Conservation (phyloP, 225 moss, liverwort and hornwort genomes). For the Pseudoscleropodium purum region DNA sequence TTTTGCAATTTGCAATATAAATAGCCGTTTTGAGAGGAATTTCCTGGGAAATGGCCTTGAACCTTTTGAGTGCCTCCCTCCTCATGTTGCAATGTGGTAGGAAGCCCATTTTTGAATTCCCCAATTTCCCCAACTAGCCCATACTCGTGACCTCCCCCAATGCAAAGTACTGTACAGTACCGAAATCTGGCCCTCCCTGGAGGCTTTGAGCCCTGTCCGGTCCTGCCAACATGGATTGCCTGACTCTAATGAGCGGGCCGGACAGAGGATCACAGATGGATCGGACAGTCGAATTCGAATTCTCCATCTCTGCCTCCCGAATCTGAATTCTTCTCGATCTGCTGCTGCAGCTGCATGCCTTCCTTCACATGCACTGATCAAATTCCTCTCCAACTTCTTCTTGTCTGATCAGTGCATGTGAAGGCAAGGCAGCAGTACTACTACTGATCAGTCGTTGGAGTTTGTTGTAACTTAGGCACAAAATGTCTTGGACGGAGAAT, state of each 20-base stretch:
- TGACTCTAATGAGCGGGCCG: neutral
- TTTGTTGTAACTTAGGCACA: neutral
- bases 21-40: too few species aligned
- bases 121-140: neutral
- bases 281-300: neutral
- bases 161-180: neutral
- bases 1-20: too few species aligned
- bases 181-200: too few species aligned
- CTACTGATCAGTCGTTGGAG: neutral
- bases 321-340: neutral
- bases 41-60: too few species aligned
- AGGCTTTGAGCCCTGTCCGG: too few species aligned
- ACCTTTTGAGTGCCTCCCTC: too few species aligned
- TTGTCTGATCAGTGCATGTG: neutral
- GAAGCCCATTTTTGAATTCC: neutral
- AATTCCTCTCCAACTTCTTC: neutral
- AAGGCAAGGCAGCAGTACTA: neutral
- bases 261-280: neutral
- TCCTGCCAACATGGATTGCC: neutral
- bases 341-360: neutral
- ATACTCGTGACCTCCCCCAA: neutral
- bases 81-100: rapidly evolving
- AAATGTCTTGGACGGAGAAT: neutral
- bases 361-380: neutral
- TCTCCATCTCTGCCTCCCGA: neutral